These are phyloP conservation scores for Aspergillus saccharolyticus DNA, from an alignment of 495 filamentous ascomycete genomes.

Conservation along the genomic window DNA sequence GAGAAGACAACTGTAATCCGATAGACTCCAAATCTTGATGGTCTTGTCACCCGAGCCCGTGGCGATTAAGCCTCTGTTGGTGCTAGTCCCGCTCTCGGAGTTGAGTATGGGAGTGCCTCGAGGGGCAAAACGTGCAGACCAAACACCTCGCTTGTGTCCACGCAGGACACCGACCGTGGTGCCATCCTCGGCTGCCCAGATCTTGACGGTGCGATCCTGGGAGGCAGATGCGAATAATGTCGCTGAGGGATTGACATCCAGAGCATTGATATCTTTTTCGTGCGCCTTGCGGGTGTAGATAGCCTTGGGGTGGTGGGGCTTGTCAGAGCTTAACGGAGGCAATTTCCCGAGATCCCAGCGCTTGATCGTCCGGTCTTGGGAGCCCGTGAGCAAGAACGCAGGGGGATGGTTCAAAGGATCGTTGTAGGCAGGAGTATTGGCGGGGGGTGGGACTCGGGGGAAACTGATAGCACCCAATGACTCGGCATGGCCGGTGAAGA, in stretches of 20 bases:
- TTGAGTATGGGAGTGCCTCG: conserved; percentile 68
- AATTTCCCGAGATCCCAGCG: conserved; percentile 67
- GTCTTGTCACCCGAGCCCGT: conserved; percentile 95
- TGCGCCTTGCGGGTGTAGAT: conserved; percentile 87
- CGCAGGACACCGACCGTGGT: conserved; percentile 82
- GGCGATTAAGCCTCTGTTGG: conserved; percentile 65
- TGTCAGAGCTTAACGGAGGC: conserved; percentile 31
- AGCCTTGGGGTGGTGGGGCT: conserved; percentile 47
- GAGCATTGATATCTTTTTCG: conserved; percentile 97
- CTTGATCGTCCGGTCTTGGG: conserved; percentile 92
- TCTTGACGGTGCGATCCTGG: conserved; percentile 93
- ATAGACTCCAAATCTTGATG: conserved; percentile 89
- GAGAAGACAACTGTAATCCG: conserved; percentile 86
- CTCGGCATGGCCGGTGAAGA: conserved; percentile 87
- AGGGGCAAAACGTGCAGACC: conserved; percentile 87
- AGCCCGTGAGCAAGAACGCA: conserved; percentile 79
- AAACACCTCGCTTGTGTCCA: conserved; percentile 90
- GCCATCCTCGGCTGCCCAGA: conserved; percentile 87
- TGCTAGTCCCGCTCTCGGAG: conserved; percentile 55
- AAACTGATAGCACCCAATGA: conserved; percentile 89
- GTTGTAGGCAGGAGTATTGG: conserved; percentile 55
- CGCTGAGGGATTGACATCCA: conserved; percentile 67
- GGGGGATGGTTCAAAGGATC: conserved; percentile 76
- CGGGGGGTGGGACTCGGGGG: conserved; percentile 59
- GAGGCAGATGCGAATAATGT: conserved; percentile 88